Base-by-base conservation (phyloP, 306 rosid genomes). In the Castanea mollissima region DNA sequence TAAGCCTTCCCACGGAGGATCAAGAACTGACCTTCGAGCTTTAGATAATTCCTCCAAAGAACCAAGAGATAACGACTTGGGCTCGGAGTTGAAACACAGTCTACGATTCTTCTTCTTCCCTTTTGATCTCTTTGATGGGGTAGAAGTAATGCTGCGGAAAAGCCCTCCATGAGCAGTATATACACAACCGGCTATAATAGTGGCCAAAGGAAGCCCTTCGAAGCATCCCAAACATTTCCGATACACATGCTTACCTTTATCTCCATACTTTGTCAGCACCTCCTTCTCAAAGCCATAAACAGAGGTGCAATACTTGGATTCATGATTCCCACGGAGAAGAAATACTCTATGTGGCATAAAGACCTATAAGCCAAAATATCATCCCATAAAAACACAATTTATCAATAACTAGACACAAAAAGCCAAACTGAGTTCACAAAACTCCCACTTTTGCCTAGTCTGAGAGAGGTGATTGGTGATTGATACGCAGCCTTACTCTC, bases 1-100 rank as follows among this genome's bases (percentile, higher is more conserved):
- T 58, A 76, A 13, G 71, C 97, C 97, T 88, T 91, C 98, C 98
- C 97, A 93, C 0, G 98, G 97, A 83, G 98, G 98, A 87, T 93
- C 98, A 83, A 93, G 95, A 73, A 93, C 95, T 20, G 98, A 87
- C 68, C 98, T 83, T 23, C 98, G 87, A 73, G 95, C 93, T 78
- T 69, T 91, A 1, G 86, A 81, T 76, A 93, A 76, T 75, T 93
- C 98, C 54, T 93, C 98, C 83, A 91, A 81, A 52, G 97, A 86
- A 60, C 95, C 98, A 59, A 93, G 86, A 19, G 87, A 78, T 27
- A 91, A 74, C 29, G 64, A n/a, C 76, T 79, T 87, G 32, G 79
- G 69, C 64, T 90, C 94, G 2, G 86, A 16, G 83, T 67, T 85
- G 49, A 89, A 70, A 73, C 71, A 75, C 71, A 91, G 85, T 84